Conservation (phyloP, 164 flowering plant genomes). For the Magnolia kwangsiensis region DNA sequence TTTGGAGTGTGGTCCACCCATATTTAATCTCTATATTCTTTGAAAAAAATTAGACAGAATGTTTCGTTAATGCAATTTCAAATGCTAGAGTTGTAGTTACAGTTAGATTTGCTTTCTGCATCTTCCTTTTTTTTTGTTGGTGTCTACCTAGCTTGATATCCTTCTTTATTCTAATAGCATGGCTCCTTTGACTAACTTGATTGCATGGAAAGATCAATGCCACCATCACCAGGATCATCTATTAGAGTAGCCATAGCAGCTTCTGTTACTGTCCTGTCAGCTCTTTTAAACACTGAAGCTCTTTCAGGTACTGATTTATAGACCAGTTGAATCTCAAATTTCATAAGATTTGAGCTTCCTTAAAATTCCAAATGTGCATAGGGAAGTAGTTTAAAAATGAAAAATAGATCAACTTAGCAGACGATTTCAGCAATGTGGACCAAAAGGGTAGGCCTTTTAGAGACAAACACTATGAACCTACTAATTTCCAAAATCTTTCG, state of each 20-base stretch:
- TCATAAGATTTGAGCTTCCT: too few species aligned
- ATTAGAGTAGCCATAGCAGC: conserved; percentile 91
- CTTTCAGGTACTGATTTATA: too few species aligned
- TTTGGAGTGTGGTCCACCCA: too few species aligned
- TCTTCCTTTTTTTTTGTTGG: background rate
- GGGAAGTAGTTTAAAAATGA: background rate
- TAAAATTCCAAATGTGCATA: too few species aligned
- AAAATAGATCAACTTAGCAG: background rate
- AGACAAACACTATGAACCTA: background rate
- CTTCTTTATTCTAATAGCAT: conserved; percentile 38
- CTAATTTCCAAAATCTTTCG: conserved; percentile 4
- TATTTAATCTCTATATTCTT: too few species aligned
- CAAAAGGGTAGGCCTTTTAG: background rate
- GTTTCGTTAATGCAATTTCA: too few species aligned
- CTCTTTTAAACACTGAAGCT: too few species aligned
- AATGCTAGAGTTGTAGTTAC: background rate
- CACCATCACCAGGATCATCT: conserved; percentile 71
- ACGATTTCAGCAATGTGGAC: conserved; percentile 1
- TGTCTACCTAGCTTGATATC: conserved; percentile 6
- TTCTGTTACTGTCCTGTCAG: conserved; percentile 40
- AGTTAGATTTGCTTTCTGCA: background rate
- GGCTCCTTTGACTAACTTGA: conserved; percentile 67
- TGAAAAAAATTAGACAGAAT: too few species aligned
- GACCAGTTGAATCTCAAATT: background rate
- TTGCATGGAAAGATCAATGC: conserved; percentile 27